Percentiles rank a stretch among this genome's conserved stretches.
phyloP scores from a whole-genome alignment of 2,329 filamentous ascomycete species.

The Verticillium longisporum region DNA sequence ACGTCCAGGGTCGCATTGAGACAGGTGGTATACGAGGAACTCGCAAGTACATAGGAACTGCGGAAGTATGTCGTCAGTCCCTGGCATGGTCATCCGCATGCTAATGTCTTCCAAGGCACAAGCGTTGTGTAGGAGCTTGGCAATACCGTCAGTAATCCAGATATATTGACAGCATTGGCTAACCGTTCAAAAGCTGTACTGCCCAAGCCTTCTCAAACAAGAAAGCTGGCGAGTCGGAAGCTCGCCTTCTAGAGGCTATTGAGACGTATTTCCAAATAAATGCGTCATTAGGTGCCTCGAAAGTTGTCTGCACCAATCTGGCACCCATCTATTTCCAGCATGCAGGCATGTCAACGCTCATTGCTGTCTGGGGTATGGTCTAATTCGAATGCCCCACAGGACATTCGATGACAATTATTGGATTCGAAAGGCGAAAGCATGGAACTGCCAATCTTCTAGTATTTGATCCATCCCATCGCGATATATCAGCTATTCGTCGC shows the following conservation, averaged over 20 bases:
- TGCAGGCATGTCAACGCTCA: constrained; percentile 41
- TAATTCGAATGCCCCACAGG: constrained; percentile 37
- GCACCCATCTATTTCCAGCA: constrained; percentile 91
- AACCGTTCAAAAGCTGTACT: constrained; percentile 41
- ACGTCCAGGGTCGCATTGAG: constrained; percentile 65
- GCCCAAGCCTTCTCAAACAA: constrained; percentile 52
- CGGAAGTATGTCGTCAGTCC: constrained; percentile 54
- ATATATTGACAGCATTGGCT: background rate
- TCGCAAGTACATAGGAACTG: constrained; percentile 90
- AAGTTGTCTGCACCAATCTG: constrained; percentile 63
- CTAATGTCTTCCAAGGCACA: constrained; percentile 51
- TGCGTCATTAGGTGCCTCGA: constrained; percentile 41
- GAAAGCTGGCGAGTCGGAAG: constrained; percentile 36
- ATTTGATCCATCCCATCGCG: constrained; percentile 80
- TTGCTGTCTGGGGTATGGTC: background rate
- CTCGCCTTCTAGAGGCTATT: constrained; percentile 57
- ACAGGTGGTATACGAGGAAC: constrained; percentile 85
- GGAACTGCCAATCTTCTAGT: constrained; percentile 68
- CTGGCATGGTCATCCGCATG: background rate
- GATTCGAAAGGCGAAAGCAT: constrained; percentile 63
- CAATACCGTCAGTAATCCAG: constrained; percentile 51
- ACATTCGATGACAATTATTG: constrained; percentile 86
- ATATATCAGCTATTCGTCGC: constrained; percentile 55
- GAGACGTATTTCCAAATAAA: constrained; percentile 68
- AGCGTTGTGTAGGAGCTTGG: constrained; percentile 65